Conservation (phyloP, 768 basidiomycete species). For the Collybia sordida region DNA sequence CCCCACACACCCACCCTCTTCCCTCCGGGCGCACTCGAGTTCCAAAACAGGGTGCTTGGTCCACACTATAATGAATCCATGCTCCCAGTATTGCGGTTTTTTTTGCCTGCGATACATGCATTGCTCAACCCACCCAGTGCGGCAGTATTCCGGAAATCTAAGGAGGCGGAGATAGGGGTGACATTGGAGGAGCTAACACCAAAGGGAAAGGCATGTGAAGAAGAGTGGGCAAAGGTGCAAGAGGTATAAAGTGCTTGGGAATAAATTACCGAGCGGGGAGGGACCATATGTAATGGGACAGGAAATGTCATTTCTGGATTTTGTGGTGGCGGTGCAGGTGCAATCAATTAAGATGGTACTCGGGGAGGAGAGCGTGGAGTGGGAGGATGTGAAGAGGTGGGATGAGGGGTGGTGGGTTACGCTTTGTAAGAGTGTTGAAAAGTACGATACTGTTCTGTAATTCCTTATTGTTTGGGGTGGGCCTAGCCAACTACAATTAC, state of each 20-base stretch:
- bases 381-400: constrained; percentile 26
- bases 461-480: no score
- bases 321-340: constrained; percentile 22
- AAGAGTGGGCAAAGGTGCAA: constrained; percentile 25
- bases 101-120: constrained; percentile 15
- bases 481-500: no score
- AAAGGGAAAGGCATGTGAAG: constrained; percentile 21
- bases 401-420: constrained; percentile 26
- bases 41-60: background rate
- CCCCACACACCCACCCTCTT: constrained; percentile 33
- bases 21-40: constrained; percentile 19
- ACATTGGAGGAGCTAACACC: constrained; percentile 31
- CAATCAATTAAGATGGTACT: constrained; percentile 20
- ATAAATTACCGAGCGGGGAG: constrained; percentile 9
- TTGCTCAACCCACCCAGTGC: constrained; percentile 29
- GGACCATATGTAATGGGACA: constrained; percentile 25
- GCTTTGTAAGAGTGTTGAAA: no score
- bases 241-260: constrained; percentile 18
- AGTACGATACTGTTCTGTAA: no score
- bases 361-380: constrained; percentile 25
- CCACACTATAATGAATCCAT: background rate
- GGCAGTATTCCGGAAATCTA: constrained; percentile 32
- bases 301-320: constrained; percentile 27
- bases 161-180: constrained; percentile 17
- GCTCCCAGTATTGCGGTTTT: constrained; percentile 7